Conservation (phyloP, 2,329 filamentous ascomycete genomes). For the Delphinella strobiligena region DNA sequence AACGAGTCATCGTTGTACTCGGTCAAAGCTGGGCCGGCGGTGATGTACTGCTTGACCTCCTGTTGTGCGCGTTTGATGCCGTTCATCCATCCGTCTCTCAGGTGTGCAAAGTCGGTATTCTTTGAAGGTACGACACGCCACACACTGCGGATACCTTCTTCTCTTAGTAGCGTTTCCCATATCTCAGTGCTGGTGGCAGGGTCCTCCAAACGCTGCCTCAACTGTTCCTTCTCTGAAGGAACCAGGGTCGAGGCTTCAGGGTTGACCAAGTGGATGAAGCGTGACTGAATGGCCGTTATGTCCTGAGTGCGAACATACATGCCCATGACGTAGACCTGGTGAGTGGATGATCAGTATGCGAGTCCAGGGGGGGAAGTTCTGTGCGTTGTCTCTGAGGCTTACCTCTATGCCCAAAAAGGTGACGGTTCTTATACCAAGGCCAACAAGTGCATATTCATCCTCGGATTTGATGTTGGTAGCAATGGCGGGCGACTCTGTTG, state of each 20-base stretch:
- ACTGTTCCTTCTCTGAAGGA: conserved; percentile 62
- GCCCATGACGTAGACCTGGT: conserved; percentile 84
- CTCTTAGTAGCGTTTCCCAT: conserved; percentile 60
- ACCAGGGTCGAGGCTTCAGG: conserved; percentile 72
- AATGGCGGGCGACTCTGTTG: conserved; percentile 20
- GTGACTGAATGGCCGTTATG: conserved; percentile 66
- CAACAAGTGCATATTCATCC: conserved; percentile 74
- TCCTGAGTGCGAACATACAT: conserved; percentile 81
- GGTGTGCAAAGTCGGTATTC: conserved; percentile 86
- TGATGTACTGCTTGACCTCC: conserved; percentile 12
- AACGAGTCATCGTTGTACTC: conserved; percentile 64
- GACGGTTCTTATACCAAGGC: conserved; percentile 77
- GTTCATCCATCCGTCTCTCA: conserved; percentile 83
- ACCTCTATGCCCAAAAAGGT: conserved; percentile 63
- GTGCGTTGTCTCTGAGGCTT: neutral
- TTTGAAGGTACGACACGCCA: conserved; percentile 82
- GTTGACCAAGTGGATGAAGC: conserved; percentile 65
- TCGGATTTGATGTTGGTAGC: conserved; percentile 26
- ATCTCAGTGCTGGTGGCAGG: conserved; percentile 54
- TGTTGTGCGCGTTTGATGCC: conserved; percentile 64
- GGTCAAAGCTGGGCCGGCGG: conserved; percentile 18
- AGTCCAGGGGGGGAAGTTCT: too few relatives aligned
- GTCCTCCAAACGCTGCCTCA: conserved; percentile 60
- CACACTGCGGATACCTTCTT: conserved; percentile 58
- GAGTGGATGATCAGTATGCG: too few relatives aligned